These are phyloP conservation scores for Escovopsis sp. DNA, from an alignment of 2,329 filamentous ascomycete genomes.

Conservation along the genomic window DNA sequence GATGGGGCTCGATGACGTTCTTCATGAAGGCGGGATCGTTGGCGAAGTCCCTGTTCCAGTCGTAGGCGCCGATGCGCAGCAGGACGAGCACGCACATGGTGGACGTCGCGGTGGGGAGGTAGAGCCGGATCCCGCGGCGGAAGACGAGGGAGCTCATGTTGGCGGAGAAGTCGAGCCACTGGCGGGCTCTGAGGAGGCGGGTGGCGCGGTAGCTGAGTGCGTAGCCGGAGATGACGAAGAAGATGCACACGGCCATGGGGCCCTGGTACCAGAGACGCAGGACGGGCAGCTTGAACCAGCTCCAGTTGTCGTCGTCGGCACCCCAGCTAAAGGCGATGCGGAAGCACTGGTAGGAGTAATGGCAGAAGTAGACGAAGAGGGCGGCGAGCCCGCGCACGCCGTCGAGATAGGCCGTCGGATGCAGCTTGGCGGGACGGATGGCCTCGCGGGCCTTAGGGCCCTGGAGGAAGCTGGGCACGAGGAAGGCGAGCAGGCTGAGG, in stretches of 20 bases:
- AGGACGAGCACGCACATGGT: conserved; percentile 31
- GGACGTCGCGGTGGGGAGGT: conserved; percentile 33
- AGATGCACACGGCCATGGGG: conserved; percentile 41
- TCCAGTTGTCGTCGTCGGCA: conserved; percentile 25
- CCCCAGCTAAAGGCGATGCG: conserved; percentile 36
- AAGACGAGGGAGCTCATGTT: conserved; percentile 36
- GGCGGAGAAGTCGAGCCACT: conserved; percentile 23
- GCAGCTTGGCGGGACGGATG: conserved; percentile 24
- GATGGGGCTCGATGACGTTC: conserved; percentile 35
- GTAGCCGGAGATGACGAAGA: conserved; percentile 48
- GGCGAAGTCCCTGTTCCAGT: conserved; percentile 31
- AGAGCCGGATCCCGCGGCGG: conserved; percentile 35
- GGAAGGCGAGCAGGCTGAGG: conserved; percentile 25
- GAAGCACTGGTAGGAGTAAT: conserved; percentile 38
- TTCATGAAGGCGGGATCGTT: conserved; percentile 26
- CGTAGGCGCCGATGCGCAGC: conserved; percentile 30
- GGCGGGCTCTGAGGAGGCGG: conserved; percentile 26
- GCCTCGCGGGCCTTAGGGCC: conserved; percentile 26
- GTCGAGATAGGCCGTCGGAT: conserved; percentile 41
- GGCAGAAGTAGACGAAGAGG: conserved; percentile 40
- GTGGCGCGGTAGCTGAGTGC: conserved; percentile 39
- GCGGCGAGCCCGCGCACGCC: conserved; percentile 42
- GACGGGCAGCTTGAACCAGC: conserved; percentile 36
- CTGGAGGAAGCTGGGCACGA: conserved; percentile 39
- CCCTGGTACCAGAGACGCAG: conserved; percentile 38